A percentile compares a stretch with the other conserved stretches of the same genome.
Conservation (phyloP, 2,329 filamentous ascomycete genomes). For the Arthrinium phaeospermum region DNA sequence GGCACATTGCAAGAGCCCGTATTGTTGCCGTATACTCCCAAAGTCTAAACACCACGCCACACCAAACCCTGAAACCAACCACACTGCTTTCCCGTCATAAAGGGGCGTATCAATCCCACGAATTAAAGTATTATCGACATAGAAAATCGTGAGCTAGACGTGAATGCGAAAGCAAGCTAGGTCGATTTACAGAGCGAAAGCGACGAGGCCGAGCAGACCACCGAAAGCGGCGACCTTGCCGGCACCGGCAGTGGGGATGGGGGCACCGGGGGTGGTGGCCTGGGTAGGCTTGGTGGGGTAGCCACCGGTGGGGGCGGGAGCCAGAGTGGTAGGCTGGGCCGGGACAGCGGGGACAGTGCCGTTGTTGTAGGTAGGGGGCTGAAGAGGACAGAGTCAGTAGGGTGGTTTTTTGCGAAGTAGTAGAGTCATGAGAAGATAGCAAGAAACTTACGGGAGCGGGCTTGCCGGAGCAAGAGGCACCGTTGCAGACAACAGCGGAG, state of each 20-base stretch:
- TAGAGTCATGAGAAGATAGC: neutral
- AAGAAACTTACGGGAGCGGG: slow-evolving; percentile 16
- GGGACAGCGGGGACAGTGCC: slow-evolving; percentile 14
- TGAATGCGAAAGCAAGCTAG: slow-evolving; percentile 37
- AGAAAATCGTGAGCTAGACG: slow-evolving; percentile 47
- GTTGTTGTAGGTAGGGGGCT: slow-evolving; percentile 9
- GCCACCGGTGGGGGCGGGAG: slow-evolving; percentile 25
- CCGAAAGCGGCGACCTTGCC: slow-evolving; percentile 66
- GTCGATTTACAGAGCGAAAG: slow-evolving; percentile 57
- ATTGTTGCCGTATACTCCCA: slow-evolving; percentile 35
- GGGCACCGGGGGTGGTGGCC: slow-evolving; percentile 56
- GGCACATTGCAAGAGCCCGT: slow-evolving; percentile 43
- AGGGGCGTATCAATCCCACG: slow-evolving; percentile 45
- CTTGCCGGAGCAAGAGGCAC: slow-evolving; percentile 28
- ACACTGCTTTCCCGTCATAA: slow-evolving; percentile 45
- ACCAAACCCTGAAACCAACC: slow-evolving; percentile 33
- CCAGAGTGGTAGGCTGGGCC: slow-evolving; percentile 22
- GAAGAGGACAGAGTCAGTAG: neutral
- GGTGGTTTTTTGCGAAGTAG: neutral
- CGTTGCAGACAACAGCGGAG: slow-evolving; percentile 49
- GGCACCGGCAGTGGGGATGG: slow-evolving; percentile 62
- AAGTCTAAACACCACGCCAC: slow-evolving; percentile 33
- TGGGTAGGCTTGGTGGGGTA: slow-evolving; percentile 31
- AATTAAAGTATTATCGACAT: slow-evolving; percentile 48
- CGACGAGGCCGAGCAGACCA: slow-evolving; percentile 45